phyloP scores from a whole-genome alignment of 306 rosid genomes.

The Herpetospermum pedunculosum region DNA sequence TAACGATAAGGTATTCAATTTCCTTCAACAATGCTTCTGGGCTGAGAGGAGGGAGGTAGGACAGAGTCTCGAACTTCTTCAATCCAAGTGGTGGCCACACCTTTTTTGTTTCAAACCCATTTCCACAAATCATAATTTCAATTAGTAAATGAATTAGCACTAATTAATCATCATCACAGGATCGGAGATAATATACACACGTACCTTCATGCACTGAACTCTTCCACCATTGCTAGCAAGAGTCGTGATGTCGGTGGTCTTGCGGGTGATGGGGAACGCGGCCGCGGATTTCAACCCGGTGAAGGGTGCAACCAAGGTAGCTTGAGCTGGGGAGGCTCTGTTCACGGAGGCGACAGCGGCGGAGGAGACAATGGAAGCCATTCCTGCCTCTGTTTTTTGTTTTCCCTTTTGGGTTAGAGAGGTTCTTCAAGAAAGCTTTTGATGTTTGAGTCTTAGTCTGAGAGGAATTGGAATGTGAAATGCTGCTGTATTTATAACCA shows the following conservation, averaged over 20 bases:
- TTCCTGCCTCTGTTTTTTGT: slow-evolving; percentile 9
- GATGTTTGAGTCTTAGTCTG: not conserved
- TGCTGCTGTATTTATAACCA: not conserved
- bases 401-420: not conserved
- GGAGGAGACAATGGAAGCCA: slow-evolving; percentile 52
- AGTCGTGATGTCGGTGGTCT: slow-evolving; percentile 57
- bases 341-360: slow-evolving; percentile 35
- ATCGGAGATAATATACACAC: too few species aligned
- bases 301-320: slow-evolving; percentile 54
- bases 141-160: too few species aligned
- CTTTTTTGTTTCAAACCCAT: slow-evolving; percentile 16
- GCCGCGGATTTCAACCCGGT: slow-evolving; percentile 56
- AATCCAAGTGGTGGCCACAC: slow-evolving; percentile 65
- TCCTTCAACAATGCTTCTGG: slow-evolving; percentile 8
- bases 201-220: slow-evolving; percentile 66
- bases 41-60: slow-evolving; percentile 50
- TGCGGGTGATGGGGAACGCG: slow-evolving; percentile 43
- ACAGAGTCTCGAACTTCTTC: slow-evolving; percentile 80
- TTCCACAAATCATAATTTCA: too few species aligned
- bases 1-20: slow-evolving; percentile 44
- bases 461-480: not conserved
- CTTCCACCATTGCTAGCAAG: slow-evolving; percentile 57
- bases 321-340: slow-evolving; percentile 39
- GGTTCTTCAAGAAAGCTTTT: not conserved
- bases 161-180: too few species aligned